Evolutionary conservation across 768 basidiomycete species (phyloP).

Genomic region (Leccinum uliginosum): DNA sequence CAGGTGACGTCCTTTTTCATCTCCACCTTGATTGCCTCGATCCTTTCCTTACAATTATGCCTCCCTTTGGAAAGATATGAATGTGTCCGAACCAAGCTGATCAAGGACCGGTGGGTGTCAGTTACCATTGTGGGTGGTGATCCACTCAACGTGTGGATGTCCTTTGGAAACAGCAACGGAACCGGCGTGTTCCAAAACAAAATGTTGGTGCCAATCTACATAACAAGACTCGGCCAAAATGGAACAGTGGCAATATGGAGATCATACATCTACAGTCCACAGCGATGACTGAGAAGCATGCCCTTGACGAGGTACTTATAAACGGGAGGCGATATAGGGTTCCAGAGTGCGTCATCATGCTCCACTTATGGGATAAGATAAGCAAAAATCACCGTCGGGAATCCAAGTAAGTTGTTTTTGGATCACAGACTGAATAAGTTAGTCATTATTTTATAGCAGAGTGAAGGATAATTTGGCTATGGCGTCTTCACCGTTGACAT

Average conservation of each 20-base stretch:
- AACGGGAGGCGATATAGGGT: constrained; percentile 89
- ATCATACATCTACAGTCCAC: constrained; percentile 66
- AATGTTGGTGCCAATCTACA: constrained; percentile 65
- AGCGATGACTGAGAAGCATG: constrained; percentile 43
- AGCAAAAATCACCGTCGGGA: constrained; percentile 40
- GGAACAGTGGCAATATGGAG: constrained; percentile 92
- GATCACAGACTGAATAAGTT: background rate
- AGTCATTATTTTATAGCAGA: constrained; percentile 5
- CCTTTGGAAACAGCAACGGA: constrained; percentile 53
- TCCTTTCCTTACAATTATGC: constrained; percentile 84
- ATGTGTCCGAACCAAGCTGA: constrained; percentile 99
- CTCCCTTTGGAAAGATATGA: constrained; percentile 88
- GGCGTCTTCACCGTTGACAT: constrained; percentile 69
- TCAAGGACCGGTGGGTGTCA: constrained; percentile 62
- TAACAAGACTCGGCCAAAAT: constrained; percentile 66
- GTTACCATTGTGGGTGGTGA: background rate
- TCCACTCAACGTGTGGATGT: background rate
- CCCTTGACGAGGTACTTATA: constrained; percentile 79
- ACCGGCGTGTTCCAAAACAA: constrained; percentile 74
- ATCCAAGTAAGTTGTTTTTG: constrained; percentile 36
- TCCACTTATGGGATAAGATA: constrained; percentile 94
- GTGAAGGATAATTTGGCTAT: constrained; percentile 40
- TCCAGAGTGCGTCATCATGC: constrained; percentile 84
- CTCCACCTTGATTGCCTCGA: constrained; percentile 98
- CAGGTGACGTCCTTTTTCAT: constrained; percentile 24